Percentiles rank a stretch among this genome's conserved stretches.
Evolutionary conservation across 2,329 filamentous ascomycete genomes (phyloP).

Genomic region (Neonectria neomacrospora): DNA sequence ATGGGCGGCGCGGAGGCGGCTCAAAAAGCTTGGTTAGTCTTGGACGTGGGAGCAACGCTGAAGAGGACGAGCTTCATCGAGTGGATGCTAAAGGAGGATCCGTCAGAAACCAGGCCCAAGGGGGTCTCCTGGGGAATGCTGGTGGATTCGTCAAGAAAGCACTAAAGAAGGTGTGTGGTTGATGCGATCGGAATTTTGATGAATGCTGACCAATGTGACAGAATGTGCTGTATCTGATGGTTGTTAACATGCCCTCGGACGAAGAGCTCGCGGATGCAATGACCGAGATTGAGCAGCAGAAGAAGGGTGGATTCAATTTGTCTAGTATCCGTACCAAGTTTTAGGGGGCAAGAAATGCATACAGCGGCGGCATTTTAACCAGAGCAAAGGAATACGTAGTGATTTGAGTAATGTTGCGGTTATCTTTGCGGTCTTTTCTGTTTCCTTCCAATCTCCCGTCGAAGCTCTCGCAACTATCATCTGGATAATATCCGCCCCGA

Average conservation of each 20-base stretch:
- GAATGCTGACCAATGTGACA: neutral
- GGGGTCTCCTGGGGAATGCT: neutral
- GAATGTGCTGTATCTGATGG: constrained; percentile 34
- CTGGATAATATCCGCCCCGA: no score
- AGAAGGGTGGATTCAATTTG: constrained; percentile 9
- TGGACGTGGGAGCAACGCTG: neutral
- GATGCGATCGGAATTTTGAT: no score
- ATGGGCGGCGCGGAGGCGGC: neutral
- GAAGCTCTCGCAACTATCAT: no score
- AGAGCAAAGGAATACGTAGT: neutral
- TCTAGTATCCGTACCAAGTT: constrained; percentile 8
- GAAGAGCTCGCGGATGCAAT: constrained; percentile 27
- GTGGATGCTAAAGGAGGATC: neutral
- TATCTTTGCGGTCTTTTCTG: no score
- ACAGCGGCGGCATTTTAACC: fast-evolving
- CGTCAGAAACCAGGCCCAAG: neutral
- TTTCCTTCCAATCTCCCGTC: no score
- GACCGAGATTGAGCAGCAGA: constrained; percentile 20
- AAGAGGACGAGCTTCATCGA: neutral
- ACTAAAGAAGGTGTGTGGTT: constrained; percentile 10
- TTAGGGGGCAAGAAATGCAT: neutral
- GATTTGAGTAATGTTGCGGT: no score
- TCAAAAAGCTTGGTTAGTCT: neutral
- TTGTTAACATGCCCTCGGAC: constrained; percentile 32
- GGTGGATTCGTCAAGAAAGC: constrained; percentile 16